Conservation (phyloP, 352 stramenopile species). For the Chrysophaeum taylorii region DNA sequence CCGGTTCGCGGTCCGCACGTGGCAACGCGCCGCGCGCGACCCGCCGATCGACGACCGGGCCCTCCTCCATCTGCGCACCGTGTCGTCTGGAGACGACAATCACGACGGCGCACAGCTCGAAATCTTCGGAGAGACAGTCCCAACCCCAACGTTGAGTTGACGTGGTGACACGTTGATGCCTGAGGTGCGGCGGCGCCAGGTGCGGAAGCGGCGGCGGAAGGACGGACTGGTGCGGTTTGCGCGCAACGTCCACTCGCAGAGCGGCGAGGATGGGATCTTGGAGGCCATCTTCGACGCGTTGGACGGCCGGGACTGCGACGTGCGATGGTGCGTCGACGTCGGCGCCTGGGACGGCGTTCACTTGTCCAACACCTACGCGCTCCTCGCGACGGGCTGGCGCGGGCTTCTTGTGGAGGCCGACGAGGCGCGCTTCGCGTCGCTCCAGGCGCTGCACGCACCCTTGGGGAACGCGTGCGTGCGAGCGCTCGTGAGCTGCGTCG, state of each 20-base stretch:
- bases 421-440: constrained; percentile 34
- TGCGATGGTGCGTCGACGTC: constrained; percentile 59
- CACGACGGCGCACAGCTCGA: no score
- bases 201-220: constrained; percentile 25
- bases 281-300: constrained; percentile 46
- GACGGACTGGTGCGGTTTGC: constrained; percentile 54
- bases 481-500: constrained; percentile 41
- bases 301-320: background rate
- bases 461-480: constrained; percentile 46
- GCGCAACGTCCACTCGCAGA: constrained; percentile 51
- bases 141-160: no score
- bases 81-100: no score
- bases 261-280: constrained; percentile 65
- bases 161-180: no score
- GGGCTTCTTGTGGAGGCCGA: constrained; percentile 64
- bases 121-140: no score
- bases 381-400: constrained; percentile 43
- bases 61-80: no score
- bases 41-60: no score
- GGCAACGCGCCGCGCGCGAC: no score
- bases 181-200: no score
- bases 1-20: no score
- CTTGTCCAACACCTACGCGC: constrained; percentile 55
- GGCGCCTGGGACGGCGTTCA: constrained; percentile 64
- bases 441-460: constrained; percentile 41